phyloP scores from a whole-genome alignment of 495 filamentous ascomycete genomes.

The Articulospora tetracladia region DNA sequence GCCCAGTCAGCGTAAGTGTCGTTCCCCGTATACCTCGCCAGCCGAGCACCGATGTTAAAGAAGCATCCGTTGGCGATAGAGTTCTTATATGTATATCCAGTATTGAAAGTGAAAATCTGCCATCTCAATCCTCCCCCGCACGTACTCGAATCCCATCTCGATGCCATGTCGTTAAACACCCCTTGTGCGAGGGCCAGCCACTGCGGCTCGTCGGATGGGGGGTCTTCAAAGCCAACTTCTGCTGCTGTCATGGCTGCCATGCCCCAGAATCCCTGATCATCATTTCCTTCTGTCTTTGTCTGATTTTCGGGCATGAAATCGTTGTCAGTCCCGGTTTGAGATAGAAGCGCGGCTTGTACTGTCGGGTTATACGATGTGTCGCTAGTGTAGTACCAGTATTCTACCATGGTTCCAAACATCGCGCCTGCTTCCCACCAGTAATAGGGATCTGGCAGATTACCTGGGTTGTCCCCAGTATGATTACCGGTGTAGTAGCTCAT shows the following conservation, averaged over 20 bases:
- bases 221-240: constrained; percentile 66
- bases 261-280: constrained; percentile 80
- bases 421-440: constrained; percentile 83
- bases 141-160: constrained; percentile 63
- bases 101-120: constrained; percentile 81
- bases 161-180: constrained; percentile 66
- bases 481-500: constrained; percentile 69
- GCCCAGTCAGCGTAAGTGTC: constrained; percentile 77
- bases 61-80: constrained; percentile 73
- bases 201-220: constrained; percentile 56
- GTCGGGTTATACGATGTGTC: constrained; percentile 70
- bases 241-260: constrained; percentile 63
- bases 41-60: constrained; percentile 75
- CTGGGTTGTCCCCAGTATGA: constrained; percentile 63
- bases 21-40: constrained; percentile 75
- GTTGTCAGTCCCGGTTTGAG: constrained; percentile 62
- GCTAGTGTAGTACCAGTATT: constrained; percentile 78
- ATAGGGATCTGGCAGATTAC: constrained; percentile 71
- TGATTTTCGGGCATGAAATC: constrained; percentile 84
- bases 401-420: constrained; percentile 67
- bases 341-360: constrained; percentile 61
- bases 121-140: constrained; percentile 75
- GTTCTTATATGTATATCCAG: constrained; percentile 80
- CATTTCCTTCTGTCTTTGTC: constrained; percentile 71
- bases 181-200: constrained; percentile 79